phyloP scores from a whole-genome alignment of 2,329 filamentous ascomycete species.

The Leptographium galeiforme region DNA sequence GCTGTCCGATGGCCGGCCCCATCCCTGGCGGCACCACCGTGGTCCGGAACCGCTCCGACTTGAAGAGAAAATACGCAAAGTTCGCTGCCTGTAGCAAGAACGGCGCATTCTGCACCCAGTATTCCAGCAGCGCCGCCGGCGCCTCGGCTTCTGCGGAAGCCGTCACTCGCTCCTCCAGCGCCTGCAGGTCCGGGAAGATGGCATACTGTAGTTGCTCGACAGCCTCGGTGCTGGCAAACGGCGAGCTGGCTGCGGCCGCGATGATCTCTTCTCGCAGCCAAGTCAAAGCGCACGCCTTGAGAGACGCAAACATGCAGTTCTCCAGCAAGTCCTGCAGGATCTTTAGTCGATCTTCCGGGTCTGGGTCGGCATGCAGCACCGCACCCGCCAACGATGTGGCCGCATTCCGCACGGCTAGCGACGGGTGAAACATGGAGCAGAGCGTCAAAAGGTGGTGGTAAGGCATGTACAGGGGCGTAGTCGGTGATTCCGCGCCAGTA shows the following conservation, averaged over 20 bases:
- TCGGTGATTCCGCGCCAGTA: constrained; percentile 13
- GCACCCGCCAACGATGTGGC: constrained; percentile 38
- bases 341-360: constrained; percentile 42
- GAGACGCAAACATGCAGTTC: constrained; percentile 48
- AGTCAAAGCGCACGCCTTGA: constrained; percentile 48
- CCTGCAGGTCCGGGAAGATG: constrained; percentile 43
- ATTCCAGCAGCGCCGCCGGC: constrained; percentile 27
- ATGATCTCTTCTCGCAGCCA: constrained; percentile 53
- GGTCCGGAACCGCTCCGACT: constrained; percentile 23
- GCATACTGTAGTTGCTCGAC: constrained; percentile 48
- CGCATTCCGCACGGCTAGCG: constrained; percentile 39
- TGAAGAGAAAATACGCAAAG: constrained; percentile 44
- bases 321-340: constrained; percentile 53
- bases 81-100: constrained; percentile 48
- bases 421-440: constrained; percentile 42
- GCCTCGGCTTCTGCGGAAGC: constrained; percentile 17
- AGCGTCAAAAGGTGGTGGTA: constrained; percentile 48
- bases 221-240: constrained; percentile 40
- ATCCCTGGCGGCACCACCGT: constrained; percentile 41
- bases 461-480: constrained; percentile 30
- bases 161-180: constrained; percentile 24
- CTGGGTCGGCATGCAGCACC: constrained; percentile 44
- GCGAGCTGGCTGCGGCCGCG: constrained; percentile 14
- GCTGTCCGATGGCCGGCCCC: constrained; percentile 41
- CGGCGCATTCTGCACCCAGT: constrained; percentile 35